Base-by-base conservation (phyloP, 345 rosid species). In the Salix purpurea region DNA sequence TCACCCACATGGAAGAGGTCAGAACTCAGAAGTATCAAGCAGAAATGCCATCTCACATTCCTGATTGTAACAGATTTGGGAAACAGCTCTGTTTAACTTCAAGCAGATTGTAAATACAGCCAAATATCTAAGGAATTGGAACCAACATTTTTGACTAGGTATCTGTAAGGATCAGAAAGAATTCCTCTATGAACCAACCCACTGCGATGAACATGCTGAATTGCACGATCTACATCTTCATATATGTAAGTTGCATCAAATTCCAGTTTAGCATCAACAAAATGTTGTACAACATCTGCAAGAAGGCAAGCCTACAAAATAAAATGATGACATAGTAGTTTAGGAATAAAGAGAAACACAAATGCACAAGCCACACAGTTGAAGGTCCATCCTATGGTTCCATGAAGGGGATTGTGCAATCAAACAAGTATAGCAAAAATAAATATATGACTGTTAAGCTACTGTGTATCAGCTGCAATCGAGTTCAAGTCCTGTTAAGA, bases 141-240 rank as follows among this genome's bases (percentile, higher is more conserved):
- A 81, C 92, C 81, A 77, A 86, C 97, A 82, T 95, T 95, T 87
- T 93, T 95, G 0, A 93, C 86, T 70, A 95, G 86, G 79, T 95
- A 95, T 83, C 85, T 89, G 72, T 74, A 79, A 40, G 99, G 99
- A 83, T 93, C 89, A 54, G 92, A 85, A 84, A 95, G 97, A 79
- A 95, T 91, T 75, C 92, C 96, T 85, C 90, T 85, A 77, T 95
- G 99, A 62, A 84, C 97, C 87, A 91, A 84, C 76, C 99, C 98
- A 82, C 99, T 95, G 42, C 85, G 83, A 76, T 95, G 99, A 72
- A 91, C 99, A 91, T 95, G 96, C 86, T 89, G 98, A 80, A 93
- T 95, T 83, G 98, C 98, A 72, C 80, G 88, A 76, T 92, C 88
- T 24, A 95, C 99, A 85, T 95, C 99, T 78, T 95, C 86, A 85